Conservation (phyloP, 169 alveolate species). For the Plasmodium relictum region DNA sequence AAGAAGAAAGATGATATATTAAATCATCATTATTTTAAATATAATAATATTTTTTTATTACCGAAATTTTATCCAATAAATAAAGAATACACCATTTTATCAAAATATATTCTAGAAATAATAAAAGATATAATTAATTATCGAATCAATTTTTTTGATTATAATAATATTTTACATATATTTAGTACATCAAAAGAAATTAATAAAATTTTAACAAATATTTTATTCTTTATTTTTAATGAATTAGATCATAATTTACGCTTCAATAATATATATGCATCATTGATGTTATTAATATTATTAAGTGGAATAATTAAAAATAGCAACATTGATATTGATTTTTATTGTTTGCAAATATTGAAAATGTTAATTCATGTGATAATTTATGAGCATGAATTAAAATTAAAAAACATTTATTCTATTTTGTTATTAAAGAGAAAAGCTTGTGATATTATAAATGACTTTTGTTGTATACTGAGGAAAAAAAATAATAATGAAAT, state of each 20-base stretch:
- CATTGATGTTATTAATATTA: conserved; percentile 62
- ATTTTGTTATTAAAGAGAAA: conserved; percentile 71
- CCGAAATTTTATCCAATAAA: conserved; percentile 58
- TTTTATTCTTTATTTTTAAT: conserved; percentile 64
- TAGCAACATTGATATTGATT: conserved; percentile 51
- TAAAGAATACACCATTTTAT: conserved; percentile 62
- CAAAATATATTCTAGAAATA: conserved; percentile 58
- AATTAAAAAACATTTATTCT: conserved; percentile 62
- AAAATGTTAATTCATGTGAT: conserved; percentile 73
- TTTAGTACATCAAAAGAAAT: conserved; percentile 67
- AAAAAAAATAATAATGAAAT: conserved; percentile 66
- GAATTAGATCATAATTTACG: conserved; percentile 72
- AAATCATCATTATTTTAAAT: neutral
- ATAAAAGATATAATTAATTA: conserved; percentile 72
- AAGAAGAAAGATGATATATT: neutral
- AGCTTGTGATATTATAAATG: conserved; percentile 64
- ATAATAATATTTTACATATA: conserved; percentile 63
- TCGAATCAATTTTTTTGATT: conserved; percentile 60
- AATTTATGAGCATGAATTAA: conserved; percentile 69
- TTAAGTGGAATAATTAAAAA: conserved; percentile 52
- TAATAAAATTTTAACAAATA: conserved; percentile 40
- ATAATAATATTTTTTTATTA: conserved; percentile 43
- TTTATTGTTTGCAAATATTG: conserved; percentile 67
- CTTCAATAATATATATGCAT: conserved; percentile 54
- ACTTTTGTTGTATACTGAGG: conserved; percentile 42